Base-by-base conservation (phyloP, 495 filamentous ascomycete species). In the Chlorociboria aeruginascens region DNA sequence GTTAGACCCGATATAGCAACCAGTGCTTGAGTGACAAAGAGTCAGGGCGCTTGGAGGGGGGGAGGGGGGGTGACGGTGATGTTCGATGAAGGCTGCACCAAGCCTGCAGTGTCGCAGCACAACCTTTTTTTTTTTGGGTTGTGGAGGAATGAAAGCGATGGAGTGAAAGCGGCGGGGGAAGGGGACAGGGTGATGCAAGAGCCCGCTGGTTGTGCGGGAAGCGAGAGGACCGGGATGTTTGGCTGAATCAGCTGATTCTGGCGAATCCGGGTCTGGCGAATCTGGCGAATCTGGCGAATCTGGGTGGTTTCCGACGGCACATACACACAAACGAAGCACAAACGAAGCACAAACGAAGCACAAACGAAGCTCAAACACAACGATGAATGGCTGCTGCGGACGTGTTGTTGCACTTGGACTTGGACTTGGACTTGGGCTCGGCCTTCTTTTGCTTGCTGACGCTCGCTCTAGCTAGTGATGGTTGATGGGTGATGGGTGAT, bases 1-100 rank as follows among this genome's bases (percentile, higher is more conserved):
- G n/a, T 38, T 8, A 34, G 40, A 46, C 28, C 49, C 49, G 43
- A 55, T 48, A 48, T 51, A 55, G 52, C 48, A 55, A 40, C 52
- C 52, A 51, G 52, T 45, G 63, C 62, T 40, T 60, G n/a, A 57
- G 61, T 47, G 54, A 51, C 34, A 33, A 46, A 48, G 46, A 53
- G 54, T 57, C 52, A 53, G 54, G 55, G 48, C 40, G 48, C 43
- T 48, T 49, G 55, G 54, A 49, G 55, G 53, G 46, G 47, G 50
- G 46, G 45, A 48, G 45, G 45, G 55, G 56, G 48, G 33, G 46
- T 46, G 43, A 45, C 42, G 40, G 51, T 31, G 43, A 25, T 43
- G 48, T 43, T 38, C 37, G 34, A n/a, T 50, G 56, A 32, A 51
- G 45, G 46, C 32, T 51, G 49, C 49, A 55, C 45, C 48, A 45